Conservation (phyloP, 2,329 filamentous ascomycete genomes). For the Aspergillus candidus region DNA sequence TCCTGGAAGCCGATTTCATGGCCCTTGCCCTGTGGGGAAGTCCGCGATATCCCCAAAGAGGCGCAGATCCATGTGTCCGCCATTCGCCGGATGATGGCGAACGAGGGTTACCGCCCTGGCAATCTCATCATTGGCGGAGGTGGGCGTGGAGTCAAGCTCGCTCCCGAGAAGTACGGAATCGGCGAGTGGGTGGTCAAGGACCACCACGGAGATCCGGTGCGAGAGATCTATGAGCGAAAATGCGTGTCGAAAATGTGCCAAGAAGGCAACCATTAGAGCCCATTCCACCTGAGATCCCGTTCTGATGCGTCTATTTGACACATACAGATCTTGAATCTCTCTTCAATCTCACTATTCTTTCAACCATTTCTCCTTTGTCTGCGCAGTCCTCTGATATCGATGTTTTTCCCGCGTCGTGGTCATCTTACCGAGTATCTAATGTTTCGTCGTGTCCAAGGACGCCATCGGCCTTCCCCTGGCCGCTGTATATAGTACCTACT, state of each 20-base stretch:
- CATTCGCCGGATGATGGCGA: conserved; percentile 61
- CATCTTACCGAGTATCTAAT: too few species aligned
- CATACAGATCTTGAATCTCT: too few species aligned
- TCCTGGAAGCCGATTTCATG: conserved; percentile 75
- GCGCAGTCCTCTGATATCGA: too few species aligned
- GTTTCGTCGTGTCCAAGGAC: too few species aligned
- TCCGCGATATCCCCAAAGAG: conserved; percentile 65
- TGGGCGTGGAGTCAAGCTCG: conserved; percentile 59
- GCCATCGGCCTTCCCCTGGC: too few species aligned
- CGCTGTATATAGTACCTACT: too few species aligned
- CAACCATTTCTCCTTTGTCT: too few species aligned
- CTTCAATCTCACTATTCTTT: background rate
- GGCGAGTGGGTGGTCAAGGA: conserved; percentile 65
- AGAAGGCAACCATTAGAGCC: conserved; percentile 13
- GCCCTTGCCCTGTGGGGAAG: conserved; percentile 72
- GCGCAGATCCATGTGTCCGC: conserved; percentile 69
- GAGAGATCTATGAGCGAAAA: conserved; percentile 58
- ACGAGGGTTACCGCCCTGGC: conserved; percentile 64
- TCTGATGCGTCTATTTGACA: too few species aligned
- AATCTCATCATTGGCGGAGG: conserved; percentile 77
- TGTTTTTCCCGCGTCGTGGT: too few species aligned
- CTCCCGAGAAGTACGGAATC: conserved; percentile 58
- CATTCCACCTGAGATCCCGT: background rate
- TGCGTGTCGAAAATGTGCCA: conserved; percentile 26
- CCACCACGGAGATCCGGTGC: conserved; percentile 61